A percentile compares a stretch with the other conserved stretches of the same genome.
phyloP scores from a whole-genome alignment of 371 early-diverging fungal genomes.

The Mucor piriformis region DNA sequence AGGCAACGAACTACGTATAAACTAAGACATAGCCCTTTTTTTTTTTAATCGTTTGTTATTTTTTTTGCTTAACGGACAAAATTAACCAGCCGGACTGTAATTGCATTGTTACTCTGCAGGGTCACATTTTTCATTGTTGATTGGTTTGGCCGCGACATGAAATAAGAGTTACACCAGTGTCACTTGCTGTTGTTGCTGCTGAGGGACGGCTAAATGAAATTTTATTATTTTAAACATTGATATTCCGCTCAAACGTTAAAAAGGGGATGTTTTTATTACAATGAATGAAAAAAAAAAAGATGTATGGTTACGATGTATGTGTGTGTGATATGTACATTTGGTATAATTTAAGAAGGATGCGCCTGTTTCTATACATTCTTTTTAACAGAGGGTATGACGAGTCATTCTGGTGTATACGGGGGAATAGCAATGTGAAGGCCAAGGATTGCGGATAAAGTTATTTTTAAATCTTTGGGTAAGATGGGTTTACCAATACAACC shows the following conservation, averaged over 20 bases:
- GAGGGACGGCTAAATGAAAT: not conserved
- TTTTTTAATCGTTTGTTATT: too few species aligned
- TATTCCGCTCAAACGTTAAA: not conserved
- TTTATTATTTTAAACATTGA: conserved; percentile 4
- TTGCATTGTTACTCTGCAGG: too few species aligned
- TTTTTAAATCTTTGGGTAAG: conserved; percentile 33
- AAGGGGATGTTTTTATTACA: conserved; percentile 1
- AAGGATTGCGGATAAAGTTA: conserved; percentile 35
- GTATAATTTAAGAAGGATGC: not conserved
- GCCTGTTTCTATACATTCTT: not conserved
- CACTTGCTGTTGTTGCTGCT: not conserved
- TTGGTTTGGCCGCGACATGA: too few species aligned
- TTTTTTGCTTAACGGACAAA: too few species aligned
- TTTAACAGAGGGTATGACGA: not conserved
- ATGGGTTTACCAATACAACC: conserved; percentile 56
- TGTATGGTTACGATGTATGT: not conserved
- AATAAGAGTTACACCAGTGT: not conserved
- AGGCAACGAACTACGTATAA: too few species aligned
- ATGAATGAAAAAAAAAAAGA: not conserved
- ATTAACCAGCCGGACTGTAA: too few species aligned
- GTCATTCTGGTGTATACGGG: conserved; percentile 30
- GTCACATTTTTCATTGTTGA: too few species aligned
- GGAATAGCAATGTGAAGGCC: conserved; percentile 16
- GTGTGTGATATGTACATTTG: not conserved
- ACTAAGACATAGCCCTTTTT: too few species aligned